Evolutionary conservation across 192 early-diverging fungal genomes (phyloP).

Genomic region (Paraglomus occultum): DNA sequence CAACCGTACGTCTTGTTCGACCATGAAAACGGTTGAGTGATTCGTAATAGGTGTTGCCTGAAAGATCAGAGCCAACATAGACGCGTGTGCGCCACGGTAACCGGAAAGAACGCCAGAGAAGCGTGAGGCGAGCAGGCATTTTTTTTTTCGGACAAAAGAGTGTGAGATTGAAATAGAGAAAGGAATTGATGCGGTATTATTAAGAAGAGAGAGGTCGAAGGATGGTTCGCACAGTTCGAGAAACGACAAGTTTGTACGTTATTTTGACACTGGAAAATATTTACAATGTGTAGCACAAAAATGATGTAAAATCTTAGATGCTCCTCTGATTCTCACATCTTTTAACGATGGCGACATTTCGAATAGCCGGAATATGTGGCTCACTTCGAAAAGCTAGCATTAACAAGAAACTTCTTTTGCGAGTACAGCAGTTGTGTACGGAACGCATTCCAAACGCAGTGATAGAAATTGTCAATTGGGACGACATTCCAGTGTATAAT

Average conservation of each 20-base stretch:
- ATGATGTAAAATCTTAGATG: no score
- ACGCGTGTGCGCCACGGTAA: conserved; percentile 20
- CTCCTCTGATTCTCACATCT: no score
- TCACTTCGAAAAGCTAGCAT: conserved; percentile 12
- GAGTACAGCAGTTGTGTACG: conserved; percentile 4
- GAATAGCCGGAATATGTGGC: conserved; percentile 15
- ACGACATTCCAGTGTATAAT: conserved; percentile 13
- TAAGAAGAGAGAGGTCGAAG: no score
- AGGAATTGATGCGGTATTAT: no score
- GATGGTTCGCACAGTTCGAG: no score
- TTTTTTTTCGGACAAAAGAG: no score
- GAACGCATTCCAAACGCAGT: background rate
- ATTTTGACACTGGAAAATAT: no score
- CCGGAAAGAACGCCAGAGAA: background rate
- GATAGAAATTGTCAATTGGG: conserved; percentile 13
- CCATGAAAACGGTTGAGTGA: background rate
- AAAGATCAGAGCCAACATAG: conserved; percentile 19
- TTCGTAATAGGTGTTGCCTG: conserved; percentile 29
- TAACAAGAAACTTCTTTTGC: conserved; percentile 8
- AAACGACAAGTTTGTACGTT: no score
- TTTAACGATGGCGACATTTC: background rate
- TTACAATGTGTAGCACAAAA: no score
- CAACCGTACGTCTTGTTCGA: conserved; percentile 15
- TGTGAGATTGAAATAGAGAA: no score
- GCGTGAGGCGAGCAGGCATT: background rate